These are phyloP conservation scores for Sanguinoderma infundibulare DNA, from an alignment of 1,284 basidiomycete species.

Conservation along the genomic window DNA sequence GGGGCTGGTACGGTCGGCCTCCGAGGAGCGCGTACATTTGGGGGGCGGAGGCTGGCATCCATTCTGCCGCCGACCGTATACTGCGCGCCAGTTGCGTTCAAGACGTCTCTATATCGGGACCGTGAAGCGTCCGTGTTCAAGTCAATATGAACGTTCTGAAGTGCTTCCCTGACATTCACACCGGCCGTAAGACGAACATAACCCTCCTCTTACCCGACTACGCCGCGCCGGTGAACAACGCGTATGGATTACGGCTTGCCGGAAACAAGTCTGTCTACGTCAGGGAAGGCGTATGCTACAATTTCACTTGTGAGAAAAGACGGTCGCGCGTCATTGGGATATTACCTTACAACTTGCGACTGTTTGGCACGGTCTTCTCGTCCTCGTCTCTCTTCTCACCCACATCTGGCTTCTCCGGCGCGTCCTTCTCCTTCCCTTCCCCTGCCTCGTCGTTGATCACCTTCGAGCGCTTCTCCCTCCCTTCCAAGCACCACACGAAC, in stretches of 20 bases:
- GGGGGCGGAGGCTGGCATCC: background rate
- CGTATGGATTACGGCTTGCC: background rate
- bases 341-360: background rate
- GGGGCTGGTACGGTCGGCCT: background rate
- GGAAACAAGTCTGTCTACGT: background rate
- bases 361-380: constrained; percentile 13
- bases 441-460: background rate
- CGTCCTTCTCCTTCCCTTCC: background rate
- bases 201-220: background rate
- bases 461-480: constrained; percentile 40
- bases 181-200: background rate
- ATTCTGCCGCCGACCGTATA: background rate
- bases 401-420: constrained; percentile 1
- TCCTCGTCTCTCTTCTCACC: constrained; percentile 3
- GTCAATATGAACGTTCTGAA: background rate
- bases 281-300: background rate
- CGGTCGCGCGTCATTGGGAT: background rate
- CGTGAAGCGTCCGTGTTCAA: background rate
- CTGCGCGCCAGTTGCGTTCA: background rate
- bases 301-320: background rate
- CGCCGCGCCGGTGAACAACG: background rate
- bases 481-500: constrained; percentile 61
- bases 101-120: background rate
- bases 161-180: background rate
- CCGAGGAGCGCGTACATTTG: background rate